Conservation (phyloP, 192 early-diverging fungal genomes). For the Umbelopsis sp. region DNA sequence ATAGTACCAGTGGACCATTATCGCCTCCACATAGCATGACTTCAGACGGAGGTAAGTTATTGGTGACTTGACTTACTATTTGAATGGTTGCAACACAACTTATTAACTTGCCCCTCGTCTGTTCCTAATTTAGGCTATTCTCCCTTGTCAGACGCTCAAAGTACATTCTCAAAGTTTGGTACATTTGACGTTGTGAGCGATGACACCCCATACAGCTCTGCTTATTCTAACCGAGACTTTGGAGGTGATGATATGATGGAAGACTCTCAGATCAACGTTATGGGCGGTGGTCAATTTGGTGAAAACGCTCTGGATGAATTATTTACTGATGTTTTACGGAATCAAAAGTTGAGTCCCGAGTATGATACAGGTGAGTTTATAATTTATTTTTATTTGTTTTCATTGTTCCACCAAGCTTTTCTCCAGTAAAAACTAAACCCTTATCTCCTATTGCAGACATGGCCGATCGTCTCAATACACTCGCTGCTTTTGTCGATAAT, state of each 20-base stretch:
- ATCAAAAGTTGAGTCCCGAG: constrained; percentile 10
- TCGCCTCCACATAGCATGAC: constrained; percentile 16
- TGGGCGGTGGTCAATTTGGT: constrained; percentile 13
- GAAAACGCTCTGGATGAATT: constrained; percentile 8
- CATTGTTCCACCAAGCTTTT: not conserved
- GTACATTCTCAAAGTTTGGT: not conserved
- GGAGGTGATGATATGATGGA: constrained; percentile 15
- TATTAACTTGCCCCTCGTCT: not conserved
- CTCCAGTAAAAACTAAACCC: not conserved
- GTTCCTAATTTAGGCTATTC: not conserved
- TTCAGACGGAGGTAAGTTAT: not conserved
- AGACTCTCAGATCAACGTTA: constrained; percentile 4
- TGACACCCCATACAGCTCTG: constrained; percentile 6
- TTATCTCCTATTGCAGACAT: not conserved
- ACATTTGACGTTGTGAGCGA: not conserved
- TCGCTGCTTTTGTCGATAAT: constrained; percentile 2
- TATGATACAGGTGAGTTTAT: not conserved
- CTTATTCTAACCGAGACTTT: not conserved
- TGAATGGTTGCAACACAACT: not conserved
- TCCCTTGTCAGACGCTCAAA: not conserved
- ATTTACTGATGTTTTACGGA: constrained; percentile 11
- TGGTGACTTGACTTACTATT: too few relatives aligned
- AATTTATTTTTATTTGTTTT: not conserved
- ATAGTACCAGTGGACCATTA: constrained; percentile 2
- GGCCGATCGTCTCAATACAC: constrained; percentile 7